Evolutionary conservation across 192 early-diverging fungal species (phyloP).

Genomic region (Dimargaris cristalligena): DNA sequence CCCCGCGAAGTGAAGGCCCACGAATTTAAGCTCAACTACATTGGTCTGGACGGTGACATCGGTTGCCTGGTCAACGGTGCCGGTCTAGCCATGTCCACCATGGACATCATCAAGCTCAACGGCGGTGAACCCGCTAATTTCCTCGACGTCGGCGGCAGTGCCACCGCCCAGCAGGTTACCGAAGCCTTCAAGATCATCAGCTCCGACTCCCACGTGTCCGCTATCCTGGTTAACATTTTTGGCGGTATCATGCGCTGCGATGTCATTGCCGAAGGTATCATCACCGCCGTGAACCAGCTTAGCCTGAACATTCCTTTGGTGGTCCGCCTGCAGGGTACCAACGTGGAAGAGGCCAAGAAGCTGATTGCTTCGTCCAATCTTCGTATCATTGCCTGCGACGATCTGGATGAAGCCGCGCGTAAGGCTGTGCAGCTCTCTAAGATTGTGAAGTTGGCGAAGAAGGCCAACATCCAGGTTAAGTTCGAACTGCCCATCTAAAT

Average conservation of each 20-base stretch:
- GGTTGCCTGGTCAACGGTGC: slow-evolving; percentile 98
- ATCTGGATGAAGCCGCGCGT: slow-evolving; percentile 85
- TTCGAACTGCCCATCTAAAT: slow-evolving; percentile 41
- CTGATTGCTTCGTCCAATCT: slow-evolving; percentile 83
- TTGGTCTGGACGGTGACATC: slow-evolving; percentile 95
- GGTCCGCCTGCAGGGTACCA: slow-evolving; percentile 85
- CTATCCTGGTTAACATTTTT: slow-evolving; percentile 98
- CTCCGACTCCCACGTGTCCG: slow-evolving; percentile 88
- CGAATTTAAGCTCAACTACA: slow-evolving; percentile 98
- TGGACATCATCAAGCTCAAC: slow-evolving; percentile 99
- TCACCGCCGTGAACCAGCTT: slow-evolving; percentile 81
- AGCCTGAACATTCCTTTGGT: slow-evolving; percentile 88
- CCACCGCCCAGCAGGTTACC: slow-evolving; percentile 85
- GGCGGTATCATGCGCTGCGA: slow-evolving; percentile 99
- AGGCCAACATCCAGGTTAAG: slow-evolving; percentile 55
- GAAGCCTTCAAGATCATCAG: slow-evolving; percentile 99
- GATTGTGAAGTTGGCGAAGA: slow-evolving; percentile 59
- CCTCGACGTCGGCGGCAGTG: slow-evolving; percentile 95
- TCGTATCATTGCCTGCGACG: slow-evolving; percentile 82
- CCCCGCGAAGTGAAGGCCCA: slow-evolving; percentile 90
- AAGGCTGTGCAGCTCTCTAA: slow-evolving; percentile 74
- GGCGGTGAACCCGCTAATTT: slow-evolving; percentile 99
- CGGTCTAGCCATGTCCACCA: slow-evolving; percentile 98
- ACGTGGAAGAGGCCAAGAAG: slow-evolving; percentile 79
- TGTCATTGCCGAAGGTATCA: slow-evolving; percentile 95